Conservation (phyloP, 441 rosid species). For the Erodium texanum region DNA sequence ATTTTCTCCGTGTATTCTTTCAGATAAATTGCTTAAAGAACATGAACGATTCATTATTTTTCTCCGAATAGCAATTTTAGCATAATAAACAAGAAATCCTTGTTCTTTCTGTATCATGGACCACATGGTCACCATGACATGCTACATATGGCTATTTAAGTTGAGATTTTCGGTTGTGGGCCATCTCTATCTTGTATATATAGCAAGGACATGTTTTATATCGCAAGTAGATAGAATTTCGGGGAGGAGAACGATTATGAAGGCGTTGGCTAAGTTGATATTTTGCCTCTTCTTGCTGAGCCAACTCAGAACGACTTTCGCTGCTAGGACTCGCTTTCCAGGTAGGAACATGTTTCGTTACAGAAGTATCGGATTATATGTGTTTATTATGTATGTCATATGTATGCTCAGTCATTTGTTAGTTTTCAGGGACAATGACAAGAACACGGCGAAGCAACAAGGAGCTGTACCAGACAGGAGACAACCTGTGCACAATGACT, state of each 20-base stretch:
- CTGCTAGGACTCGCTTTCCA: conserved; percentile 15
- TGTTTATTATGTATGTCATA: not conserved
- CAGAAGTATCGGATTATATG: no score
- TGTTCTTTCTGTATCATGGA: not conserved
- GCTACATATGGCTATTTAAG: not conserved
- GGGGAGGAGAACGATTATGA: not conserved
- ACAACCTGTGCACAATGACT: conserved; percentile 26
- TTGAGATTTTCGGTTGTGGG: conserved; percentile 10
- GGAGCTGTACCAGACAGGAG: conserved; percentile 17
- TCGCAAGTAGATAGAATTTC: not conserved
- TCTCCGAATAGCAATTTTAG: not conserved
- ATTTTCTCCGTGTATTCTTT: not conserved
- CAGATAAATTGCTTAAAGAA: not conserved
- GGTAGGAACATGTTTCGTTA: conserved; percentile 10
- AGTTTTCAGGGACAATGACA: conserved; percentile 21
- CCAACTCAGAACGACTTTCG: conserved; percentile 7
- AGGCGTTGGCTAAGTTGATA: conserved; percentile 14
- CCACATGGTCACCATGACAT: not conserved
- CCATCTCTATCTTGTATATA: conserved; percentile 10
- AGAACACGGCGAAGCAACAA: not conserved
- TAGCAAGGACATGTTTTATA: not conserved
- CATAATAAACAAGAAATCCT: not conserved
- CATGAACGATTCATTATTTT: not conserved
- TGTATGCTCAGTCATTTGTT: not conserved
- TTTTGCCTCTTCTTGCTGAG: conserved; percentile 19